Conservation (phyloP, 257 asterid species). For the Solanum lignicaule region DNA sequence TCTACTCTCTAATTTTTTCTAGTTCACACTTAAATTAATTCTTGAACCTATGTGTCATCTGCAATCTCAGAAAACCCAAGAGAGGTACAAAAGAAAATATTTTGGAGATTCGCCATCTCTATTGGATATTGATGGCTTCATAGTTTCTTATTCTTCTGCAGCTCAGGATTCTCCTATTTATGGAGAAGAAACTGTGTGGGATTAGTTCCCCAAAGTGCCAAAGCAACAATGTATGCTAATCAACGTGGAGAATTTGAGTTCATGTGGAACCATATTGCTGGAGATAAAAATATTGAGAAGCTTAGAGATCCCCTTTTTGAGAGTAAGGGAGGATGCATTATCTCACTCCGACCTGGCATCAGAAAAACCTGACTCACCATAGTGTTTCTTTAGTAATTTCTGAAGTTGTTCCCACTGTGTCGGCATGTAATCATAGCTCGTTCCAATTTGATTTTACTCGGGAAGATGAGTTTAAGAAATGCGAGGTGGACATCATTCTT, state of each 20-base stretch:
- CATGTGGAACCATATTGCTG: slow-evolving; percentile 21
- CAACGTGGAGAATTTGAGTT: slow-evolving; percentile 51
- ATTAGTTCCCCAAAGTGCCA: slow-evolving; percentile 27
- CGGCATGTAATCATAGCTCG: neutral
- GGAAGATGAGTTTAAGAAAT: no score
- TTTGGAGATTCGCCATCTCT: neutral
- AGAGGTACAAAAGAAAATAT: slow-evolving; percentile 2
- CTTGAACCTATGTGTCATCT: neutral
- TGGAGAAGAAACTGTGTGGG: slow-evolving; percentile 33
- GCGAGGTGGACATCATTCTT: no score
- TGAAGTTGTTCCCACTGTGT: neutral
- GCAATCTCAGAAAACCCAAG: slow-evolving; percentile 17
- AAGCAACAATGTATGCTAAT: slow-evolving; percentile 37
- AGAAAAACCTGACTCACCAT: neutral
- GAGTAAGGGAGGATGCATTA: neutral
- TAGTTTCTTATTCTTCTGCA: slow-evolving; percentile 1
- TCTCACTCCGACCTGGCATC: neutral
- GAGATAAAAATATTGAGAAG: neutral
- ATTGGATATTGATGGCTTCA: neutral
- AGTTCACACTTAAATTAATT: neutral
- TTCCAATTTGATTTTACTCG: neutral
- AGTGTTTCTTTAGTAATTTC: neutral
- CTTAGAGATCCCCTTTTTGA: neutral
- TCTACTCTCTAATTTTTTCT: neutral
- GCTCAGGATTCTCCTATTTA: neutral